Evolutionary conservation across 768 basidiomycete genomes (phyloP), one percentile per base, ranked within the genome.

Genomic region (Goffeauzyma gilvescens): DNA sequence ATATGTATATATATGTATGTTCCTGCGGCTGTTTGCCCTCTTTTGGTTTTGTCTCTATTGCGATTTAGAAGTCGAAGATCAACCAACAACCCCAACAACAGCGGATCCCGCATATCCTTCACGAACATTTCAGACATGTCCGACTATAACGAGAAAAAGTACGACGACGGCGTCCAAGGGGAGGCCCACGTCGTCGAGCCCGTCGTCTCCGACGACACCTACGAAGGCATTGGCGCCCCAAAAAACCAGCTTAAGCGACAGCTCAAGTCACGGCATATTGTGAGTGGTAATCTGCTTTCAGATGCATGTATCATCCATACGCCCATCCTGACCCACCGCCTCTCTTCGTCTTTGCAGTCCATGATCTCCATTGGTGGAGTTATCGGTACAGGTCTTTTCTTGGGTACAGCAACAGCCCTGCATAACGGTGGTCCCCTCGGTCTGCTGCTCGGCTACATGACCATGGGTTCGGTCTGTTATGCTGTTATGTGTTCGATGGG

Each of bases 331-430:
- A 14, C 6, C 20, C 6, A 7, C 6, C n/a, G 7, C 32, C 6
- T 33, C 7, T 33, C 7, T 18, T 6, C 7, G 6, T 33, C 7
- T 6, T 15, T 7, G 20, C 32, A 7, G 6, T 14, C 32, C 28
- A n/a, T 21, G 28, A 17, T 27, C 3, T 41, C 24, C 23, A 37
- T 48, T 76, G 48, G 60, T 12, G 64, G 68, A 55, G 68, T 70
- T 50, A 71, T 72, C 41, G 44, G 41, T 23, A 45, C 48, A 7
- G 76, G 78, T 50, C 67, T 79, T 12, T 82, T 81, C 62, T 58
- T 82, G 18, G 62, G 62, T 44, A 62, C 62, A 17, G 74, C 69
- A 20, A 58, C 53, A 32, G 49, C 52, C 9, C 41, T 60, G n/a
- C 45, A 48, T 20, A 49, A 55, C 31, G 58, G 54, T 30, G 58